Base-by-base conservation (phyloP, 345 rosid species). In the Populus alba region DNA sequence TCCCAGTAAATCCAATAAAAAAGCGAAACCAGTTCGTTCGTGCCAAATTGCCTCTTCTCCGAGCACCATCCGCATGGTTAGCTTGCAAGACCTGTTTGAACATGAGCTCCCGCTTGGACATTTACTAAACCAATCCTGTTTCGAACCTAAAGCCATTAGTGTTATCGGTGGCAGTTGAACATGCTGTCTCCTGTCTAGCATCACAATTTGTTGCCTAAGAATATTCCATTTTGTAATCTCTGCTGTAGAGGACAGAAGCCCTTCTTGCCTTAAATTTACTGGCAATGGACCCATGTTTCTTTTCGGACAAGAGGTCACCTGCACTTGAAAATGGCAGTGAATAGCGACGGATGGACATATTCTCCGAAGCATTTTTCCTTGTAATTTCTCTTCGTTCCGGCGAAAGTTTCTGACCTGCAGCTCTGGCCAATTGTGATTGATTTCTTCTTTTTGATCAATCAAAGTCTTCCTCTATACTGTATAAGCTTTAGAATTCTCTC, bases 141-240 rank as follows among this genome's bases (percentile, higher is more conserved):
- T 11, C 9, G n/a, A 10, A 25, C 29, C 31, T 29, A 33, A 63
- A 9, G 20, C 39, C 45, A 0, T 57, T 3, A 22, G 63, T 12
- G 49, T 73, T 10, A 22, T 29, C 2, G 3, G 39, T 18, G 17
- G 29, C 18, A 15, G 22, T 3, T 20, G 55, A 12, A 5, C 49
- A 22, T 37, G 70, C 79, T 53, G 33, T 25, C 72, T 31, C 83
- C 61, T 27, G 45, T 47, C 83, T 25, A 55, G 66, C 62, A 23
- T 39, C 74, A 18, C 41, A 27, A 33, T 25, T 55, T 57, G 31
- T 15, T 25, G 3, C 6, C 43, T 0, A n/a, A 4, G 63, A 78
- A 22, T 1, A 4, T 65, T 29, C 37, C 38, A 12, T 12, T 75
- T 33, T 25, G 10, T 11, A 1, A 33, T 63, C 63, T 49, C 15